These are phyloP conservation scores for Leishmania lainsoni DNA, from an alignment of 208 protist genomes.

Conservation along the genomic window DNA sequence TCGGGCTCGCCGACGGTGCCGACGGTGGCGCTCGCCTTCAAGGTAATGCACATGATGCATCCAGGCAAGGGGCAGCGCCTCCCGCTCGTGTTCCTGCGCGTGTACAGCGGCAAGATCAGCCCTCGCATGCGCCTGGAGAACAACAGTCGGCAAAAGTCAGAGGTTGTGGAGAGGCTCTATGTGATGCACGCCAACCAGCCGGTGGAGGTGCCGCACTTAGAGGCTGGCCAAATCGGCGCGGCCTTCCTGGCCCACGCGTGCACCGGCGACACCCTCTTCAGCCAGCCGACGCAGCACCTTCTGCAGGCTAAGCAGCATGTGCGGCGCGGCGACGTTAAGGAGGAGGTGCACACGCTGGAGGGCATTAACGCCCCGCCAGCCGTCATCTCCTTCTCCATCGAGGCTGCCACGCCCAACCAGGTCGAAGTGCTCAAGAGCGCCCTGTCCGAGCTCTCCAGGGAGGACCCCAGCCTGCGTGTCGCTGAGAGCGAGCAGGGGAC, in stretches of 20 bases:
- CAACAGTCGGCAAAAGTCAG: slow-evolving; percentile 52
- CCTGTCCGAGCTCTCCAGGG: slow-evolving; percentile 89
- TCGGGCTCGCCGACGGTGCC: slow-evolving; percentile 41
- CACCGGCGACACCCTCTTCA: slow-evolving; percentile 86
- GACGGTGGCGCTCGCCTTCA: slow-evolving; percentile 92
- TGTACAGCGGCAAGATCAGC: slow-evolving; percentile 88
- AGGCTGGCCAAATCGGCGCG: slow-evolving; percentile 81
- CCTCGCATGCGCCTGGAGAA: slow-evolving; percentile 74
- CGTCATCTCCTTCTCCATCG: slow-evolving; percentile 96
- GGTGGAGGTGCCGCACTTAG: slow-evolving; percentile 72
- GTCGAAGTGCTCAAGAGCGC: slow-evolving; percentile 90
- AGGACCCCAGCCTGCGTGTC: slow-evolving; percentile 95
- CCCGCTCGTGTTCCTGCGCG: slow-evolving; percentile 90
- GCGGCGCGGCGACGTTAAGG: slow-evolving; percentile 26
- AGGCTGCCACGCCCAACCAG: slow-evolving; percentile 87
- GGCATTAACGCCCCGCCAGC: slow-evolving; percentile 94
- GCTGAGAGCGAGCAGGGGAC: slow-evolving; percentile 87
- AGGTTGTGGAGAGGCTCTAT: slow-evolving; percentile 81
- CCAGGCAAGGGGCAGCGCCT: slow-evolving; percentile 65
- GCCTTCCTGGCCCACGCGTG: slow-evolving; percentile 66
- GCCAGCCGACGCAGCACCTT: slow-evolving; percentile 38
- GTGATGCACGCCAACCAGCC: slow-evolving; percentile 89
- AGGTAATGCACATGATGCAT: slow-evolving; percentile 80
- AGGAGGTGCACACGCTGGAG: slow-evolving; percentile 75
- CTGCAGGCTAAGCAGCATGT: slow-evolving; percentile 36